Evolutionary conservation across 768 basidiomycete species (phyloP).

Genomic region (Agaricus sinodeliciosus): DNA sequence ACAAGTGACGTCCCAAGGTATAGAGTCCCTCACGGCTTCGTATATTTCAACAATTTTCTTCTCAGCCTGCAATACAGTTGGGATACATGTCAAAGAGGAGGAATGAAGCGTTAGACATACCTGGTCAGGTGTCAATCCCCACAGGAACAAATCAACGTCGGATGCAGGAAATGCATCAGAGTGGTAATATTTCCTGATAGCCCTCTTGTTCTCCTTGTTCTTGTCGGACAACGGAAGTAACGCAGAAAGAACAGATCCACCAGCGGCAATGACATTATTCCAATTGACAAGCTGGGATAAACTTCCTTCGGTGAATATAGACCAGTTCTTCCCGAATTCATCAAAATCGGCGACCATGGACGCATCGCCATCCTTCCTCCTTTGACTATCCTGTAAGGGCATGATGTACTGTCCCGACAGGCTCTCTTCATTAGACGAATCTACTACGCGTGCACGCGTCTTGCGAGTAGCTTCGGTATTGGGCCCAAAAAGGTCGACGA

Average conservation of each 20-base stretch:
- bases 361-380: constrained; percentile 44
- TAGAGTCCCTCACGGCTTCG: constrained; percentile 57
- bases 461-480: constrained; percentile 35
- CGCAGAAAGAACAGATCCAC: constrained; percentile 55
- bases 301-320: constrained; percentile 56
- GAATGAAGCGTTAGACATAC: constrained; percentile 18
- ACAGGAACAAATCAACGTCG: constrained; percentile 59
- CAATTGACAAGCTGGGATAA: constrained; percentile 53
- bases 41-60: constrained; percentile 52
- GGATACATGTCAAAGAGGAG: not conserved
- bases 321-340: constrained; percentile 59
- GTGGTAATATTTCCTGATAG: constrained; percentile 54
- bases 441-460: constrained; percentile 44
- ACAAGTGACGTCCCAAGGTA: constrained; percentile 65
- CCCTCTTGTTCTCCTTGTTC: constrained; percentile 45
- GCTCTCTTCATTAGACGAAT: constrained; percentile 32
- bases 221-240: constrained; percentile 42
- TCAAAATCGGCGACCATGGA: constrained; percentile 44
- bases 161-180: constrained; percentile 49
- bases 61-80: constrained; percentile 35
- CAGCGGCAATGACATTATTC: constrained; percentile 59
- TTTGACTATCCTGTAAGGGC: constrained; percentile 36
- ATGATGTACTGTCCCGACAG: constrained; percentile 44
- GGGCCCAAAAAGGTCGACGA: constrained; percentile 53
- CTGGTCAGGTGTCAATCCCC: constrained; percentile 50